Evolutionary conservation across 179 eudicot species (phyloP).

Genomic region (Spergularia azorica): DNA sequence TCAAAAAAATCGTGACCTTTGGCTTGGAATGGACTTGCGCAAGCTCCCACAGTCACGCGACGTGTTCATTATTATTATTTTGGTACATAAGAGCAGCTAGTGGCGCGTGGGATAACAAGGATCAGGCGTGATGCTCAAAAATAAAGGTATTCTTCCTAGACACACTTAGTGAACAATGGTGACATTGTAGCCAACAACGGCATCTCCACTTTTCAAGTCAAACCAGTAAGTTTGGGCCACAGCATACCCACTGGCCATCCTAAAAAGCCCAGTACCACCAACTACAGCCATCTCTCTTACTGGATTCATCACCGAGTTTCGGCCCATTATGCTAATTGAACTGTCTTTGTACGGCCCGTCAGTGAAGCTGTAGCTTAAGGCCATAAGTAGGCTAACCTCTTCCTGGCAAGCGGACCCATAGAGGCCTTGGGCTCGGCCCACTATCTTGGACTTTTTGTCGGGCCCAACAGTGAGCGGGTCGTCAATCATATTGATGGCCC

Average conservation of each 20-base stretch:
- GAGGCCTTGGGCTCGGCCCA: slow-evolving; percentile 61
- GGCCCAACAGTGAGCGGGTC: slow-evolving; percentile 51
- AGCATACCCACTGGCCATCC: slow-evolving; percentile 64
- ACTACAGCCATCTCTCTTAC: slow-evolving; percentile 56
- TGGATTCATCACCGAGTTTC: slow-evolving; percentile 35
- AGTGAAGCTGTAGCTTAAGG: slow-evolving; percentile 39
- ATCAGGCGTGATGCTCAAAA: too few relatives aligned
- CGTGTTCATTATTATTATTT: too few relatives aligned
- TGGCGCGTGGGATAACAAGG: too few relatives aligned
- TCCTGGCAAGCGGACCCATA: slow-evolving; percentile 50
- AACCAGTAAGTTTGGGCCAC: slow-evolving; percentile 40
- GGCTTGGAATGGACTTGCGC: too few relatives aligned
- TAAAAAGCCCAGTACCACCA: slow-evolving; percentile 57
- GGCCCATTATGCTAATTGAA: slow-evolving; percentile 46
- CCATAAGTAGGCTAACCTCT: slow-evolving; percentile 51
- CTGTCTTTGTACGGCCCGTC: slow-evolving; percentile 59
- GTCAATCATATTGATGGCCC: slow-evolving; percentile 48
- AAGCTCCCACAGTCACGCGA: too few relatives aligned
- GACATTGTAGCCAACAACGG: slow-evolving; percentile 56
- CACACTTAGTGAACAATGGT: slow-evolving; percentile 40
- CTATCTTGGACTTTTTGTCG: slow-evolving; percentile 43
- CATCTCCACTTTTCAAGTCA: slow-evolving; percentile 43
- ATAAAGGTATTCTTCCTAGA: too few relatives aligned
- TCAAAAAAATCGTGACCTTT: too few relatives aligned
- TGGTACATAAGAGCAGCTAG: too few relatives aligned